Evolutionary conservation across 2,329 filamentous ascomycete species (phyloP), one percentile per base, ranked within the genome.

Genomic region (Colletotrichum abscissum): DNA sequence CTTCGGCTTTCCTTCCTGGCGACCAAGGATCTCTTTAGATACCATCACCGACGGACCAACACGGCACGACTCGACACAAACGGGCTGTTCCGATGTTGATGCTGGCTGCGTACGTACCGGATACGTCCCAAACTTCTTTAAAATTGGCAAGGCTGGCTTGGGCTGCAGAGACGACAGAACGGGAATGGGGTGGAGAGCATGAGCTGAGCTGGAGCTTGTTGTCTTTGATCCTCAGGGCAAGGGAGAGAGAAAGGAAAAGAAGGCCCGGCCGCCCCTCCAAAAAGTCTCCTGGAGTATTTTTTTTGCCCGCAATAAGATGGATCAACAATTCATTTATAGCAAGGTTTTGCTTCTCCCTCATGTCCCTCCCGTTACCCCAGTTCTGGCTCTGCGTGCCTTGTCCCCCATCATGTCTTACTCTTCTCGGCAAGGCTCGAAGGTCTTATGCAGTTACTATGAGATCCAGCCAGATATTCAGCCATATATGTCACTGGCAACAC

Each of bases 311-410:
- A 60, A 65, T 60, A 62, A 35, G 67, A 57, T 62, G 49, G 69
- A 46, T 67, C 54, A 59, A 52, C 54, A 67, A 67, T 69, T 70
- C 46, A 70, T 73, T 73, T 70, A 73, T 73, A 73, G 60, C 19
- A 30, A 28, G 26, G 8, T 42, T 73, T 70, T 14, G 38, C 67
- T 73, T 73, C 55, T 70, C 67, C 55, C 67, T 65, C 60, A 24
- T 42, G 67, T 73, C 60, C 60, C 67, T 65, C 60, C 30, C 55
- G 67, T 73, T 73, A 70, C 70, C 70, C 70, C 67, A 73, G 67
- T 56, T 60, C 70, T 65, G 67, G 46, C 70, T 72, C 60, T 66
- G 55, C 70, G 38, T 73, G 55, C 60, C 70, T 65, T 38, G 38
- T 30, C 55, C 57, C 57, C 46, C 67, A 26, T 38, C 16, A 22